phyloP scores from a whole-genome alignment of 2,329 filamentous ascomycete species.

The Fusarium lyarnte region DNA sequence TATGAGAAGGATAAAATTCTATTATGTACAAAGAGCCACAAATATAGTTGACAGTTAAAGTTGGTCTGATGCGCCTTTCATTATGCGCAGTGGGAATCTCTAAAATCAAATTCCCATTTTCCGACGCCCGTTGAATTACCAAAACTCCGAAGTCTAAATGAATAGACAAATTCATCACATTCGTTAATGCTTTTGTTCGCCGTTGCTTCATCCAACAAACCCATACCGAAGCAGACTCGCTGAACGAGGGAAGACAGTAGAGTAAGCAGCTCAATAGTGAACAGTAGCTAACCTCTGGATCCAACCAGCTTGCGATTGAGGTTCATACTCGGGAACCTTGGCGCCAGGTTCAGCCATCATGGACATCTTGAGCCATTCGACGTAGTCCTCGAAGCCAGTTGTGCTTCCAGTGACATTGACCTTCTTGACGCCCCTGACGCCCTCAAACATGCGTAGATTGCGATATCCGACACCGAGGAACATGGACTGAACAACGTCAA shows the following conservation, averaged over 20 bases:
- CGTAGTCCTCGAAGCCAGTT: conserved; percentile 55
- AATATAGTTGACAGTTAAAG: background rate
- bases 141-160: conserved; percentile 18
- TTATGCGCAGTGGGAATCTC: conserved; percentile 9
- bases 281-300: conserved; percentile 35
- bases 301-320: conserved; percentile 36
- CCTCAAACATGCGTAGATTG: conserved; percentile 54
- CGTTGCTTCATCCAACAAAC: background rate
- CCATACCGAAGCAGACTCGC: background rate
- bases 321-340: conserved; percentile 34
- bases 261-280: conserved; percentile 30
- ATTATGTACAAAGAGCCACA: background rate
- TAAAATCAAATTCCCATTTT: background rate
- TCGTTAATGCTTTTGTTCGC: conserved; percentile 24
- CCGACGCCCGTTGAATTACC: conserved; percentile 5
- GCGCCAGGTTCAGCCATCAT: conserved; percentile 48
- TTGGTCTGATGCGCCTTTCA: background rate
- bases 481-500: conserved; percentile 52
- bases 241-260: background rate
- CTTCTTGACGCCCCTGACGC: conserved; percentile 52
- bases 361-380: conserved; percentile 50
- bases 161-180: conserved; percentile 8
- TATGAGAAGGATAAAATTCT: background rate
- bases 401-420: conserved; percentile 51
- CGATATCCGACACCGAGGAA: conserved; percentile 52